Evolutionary conservation across 352 stramenopile genomes (phyloP).

Genomic region (Globisporangium nodosum): DNA sequence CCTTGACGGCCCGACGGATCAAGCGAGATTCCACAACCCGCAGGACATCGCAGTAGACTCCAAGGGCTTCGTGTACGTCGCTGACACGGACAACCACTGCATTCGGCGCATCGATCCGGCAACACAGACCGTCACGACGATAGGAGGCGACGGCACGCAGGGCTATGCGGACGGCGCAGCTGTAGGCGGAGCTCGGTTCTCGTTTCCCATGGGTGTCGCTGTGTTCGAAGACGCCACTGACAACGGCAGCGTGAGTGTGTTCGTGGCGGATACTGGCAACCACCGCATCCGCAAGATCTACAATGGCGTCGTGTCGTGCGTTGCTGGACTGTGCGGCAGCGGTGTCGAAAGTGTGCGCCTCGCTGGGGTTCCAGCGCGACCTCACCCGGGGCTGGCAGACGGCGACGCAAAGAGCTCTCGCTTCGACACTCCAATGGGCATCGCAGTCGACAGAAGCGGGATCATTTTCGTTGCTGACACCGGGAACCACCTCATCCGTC

Average conservation of each 20-base stretch:
- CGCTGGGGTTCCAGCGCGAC: slow-evolving; percentile 27
- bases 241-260: slow-evolving; percentile 35
- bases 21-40: slow-evolving; percentile 87
- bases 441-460: slow-evolving; percentile 74
- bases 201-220: slow-evolving; percentile 61
- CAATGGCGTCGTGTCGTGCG: slow-evolving; percentile 72
- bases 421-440: slow-evolving; percentile 91
- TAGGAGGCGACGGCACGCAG: slow-evolving; percentile 47
- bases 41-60: slow-evolving; percentile 90
- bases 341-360: slow-evolving; percentile 59
- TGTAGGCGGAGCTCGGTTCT: slow-evolving; percentile 40
- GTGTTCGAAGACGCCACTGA: slow-evolving; percentile 37
- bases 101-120: slow-evolving; percentile 78
- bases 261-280: slow-evolving; percentile 78
- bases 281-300: slow-evolving; percentile 74
- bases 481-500: slow-evolving; percentile 93
- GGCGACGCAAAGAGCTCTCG: slow-evolving; percentile 62
- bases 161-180: slow-evolving; percentile 43
- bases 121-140: slow-evolving; percentile 37
- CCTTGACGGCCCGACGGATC: slow-evolving; percentile 47
- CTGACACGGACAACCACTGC: slow-evolving; percentile 92
- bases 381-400: slow-evolving; percentile 88
- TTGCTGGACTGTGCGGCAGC: slow-evolving; percentile 83
- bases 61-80: slow-evolving; percentile 91
- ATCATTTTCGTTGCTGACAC: slow-evolving; percentile 94